These are phyloP conservation scores for Coniophora puteana DNA, from an alignment of 1,284 basidiomycete genomes.

Conservation along the genomic window DNA sequence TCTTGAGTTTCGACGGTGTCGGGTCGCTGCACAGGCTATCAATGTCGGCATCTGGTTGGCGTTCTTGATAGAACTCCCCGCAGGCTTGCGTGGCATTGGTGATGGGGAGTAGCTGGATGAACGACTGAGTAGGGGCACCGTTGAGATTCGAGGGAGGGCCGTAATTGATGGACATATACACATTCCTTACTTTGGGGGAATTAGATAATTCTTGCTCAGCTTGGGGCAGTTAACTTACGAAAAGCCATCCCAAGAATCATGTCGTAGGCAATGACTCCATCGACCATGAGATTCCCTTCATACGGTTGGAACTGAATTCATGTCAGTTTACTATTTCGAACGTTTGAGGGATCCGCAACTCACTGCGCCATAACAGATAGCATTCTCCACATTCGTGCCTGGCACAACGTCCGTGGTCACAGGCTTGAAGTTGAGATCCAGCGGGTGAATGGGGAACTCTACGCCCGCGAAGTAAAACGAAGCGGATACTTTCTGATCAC, in stretches of 20 bases:
- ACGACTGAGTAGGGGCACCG: conserved; percentile 42
- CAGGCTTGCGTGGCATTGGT: conserved; percentile 31
- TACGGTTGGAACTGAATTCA: conserved; percentile 32
- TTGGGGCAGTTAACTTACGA: conserved; percentile 31
- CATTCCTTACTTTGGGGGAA: conserved; percentile 39
- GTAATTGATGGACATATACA: conserved; percentile 52
- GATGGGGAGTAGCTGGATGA: conserved; percentile 50
- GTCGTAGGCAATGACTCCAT: conserved; percentile 35
- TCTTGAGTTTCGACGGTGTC: background rate
- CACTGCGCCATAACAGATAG: conserved; percentile 42
- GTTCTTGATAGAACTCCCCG: conserved; percentile 7
- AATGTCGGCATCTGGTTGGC: background rate
- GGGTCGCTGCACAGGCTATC: background rate
- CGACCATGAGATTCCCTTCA: conserved; percentile 33
- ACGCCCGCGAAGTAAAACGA: conserved; percentile 50
- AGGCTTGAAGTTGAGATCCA: conserved; percentile 34
- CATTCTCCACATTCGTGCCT: too few relatives aligned
- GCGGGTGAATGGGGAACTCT: conserved; percentile 49
- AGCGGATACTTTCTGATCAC: conserved; percentile 52
- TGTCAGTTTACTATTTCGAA: conserved; percentile 6
- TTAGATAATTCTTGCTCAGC: background rate
- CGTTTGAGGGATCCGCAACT: conserved; percentile 16
- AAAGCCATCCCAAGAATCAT: conserved; percentile 44
- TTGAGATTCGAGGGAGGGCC: conserved; percentile 52
- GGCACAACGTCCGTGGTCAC: too few relatives aligned